phyloP scores from a whole-genome alignment of 2,329 filamentous ascomycete genomes.

The Plenodomus lindquistii region DNA sequence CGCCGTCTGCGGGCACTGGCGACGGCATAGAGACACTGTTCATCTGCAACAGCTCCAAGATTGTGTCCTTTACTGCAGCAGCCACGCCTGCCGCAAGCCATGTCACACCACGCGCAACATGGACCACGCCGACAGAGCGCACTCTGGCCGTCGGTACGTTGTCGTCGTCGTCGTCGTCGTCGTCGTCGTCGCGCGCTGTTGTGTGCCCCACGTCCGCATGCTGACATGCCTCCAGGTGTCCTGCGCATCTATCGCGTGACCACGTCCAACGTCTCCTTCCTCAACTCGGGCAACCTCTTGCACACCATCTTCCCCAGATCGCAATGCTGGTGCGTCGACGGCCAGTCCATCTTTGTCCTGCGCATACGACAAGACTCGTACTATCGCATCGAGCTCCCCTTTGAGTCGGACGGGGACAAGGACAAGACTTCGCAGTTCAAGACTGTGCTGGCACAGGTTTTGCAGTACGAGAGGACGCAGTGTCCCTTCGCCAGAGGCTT shows the following conservation, averaged over 20 bases:
- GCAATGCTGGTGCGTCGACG: constrained; percentile 92
- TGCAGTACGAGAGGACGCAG: constrained; percentile 84
- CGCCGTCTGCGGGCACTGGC: constrained; percentile 46
- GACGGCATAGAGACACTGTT: constrained; percentile 70
- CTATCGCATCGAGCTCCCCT: constrained; percentile 86
- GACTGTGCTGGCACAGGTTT: constrained; percentile 68
- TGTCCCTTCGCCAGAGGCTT: constrained; percentile 84
- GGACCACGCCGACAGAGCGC: constrained; percentile 75
- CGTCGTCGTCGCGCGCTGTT: too few relatives aligned
- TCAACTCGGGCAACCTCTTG: constrained; percentile 81
- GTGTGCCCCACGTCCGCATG: not conserved
- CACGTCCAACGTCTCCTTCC: constrained; percentile 77
- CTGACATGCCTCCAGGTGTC: constrained; percentile 56
- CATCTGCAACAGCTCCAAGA: constrained; percentile 71
- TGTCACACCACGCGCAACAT: constrained; percentile 64
- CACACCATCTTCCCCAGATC: constrained; percentile 88
- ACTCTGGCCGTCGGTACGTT: constrained; percentile 75
- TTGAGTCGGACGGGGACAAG: constrained; percentile 65
- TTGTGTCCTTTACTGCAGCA: constrained; percentile 63
- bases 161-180: not conserved
- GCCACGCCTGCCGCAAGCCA: constrained; percentile 29
- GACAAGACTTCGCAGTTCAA: constrained; percentile 69
- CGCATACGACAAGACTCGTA: constrained; percentile 82
- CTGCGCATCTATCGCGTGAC: constrained; percentile 85
- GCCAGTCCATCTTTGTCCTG: constrained; percentile 81